phyloP scores from a whole-genome alignment of 1,284 basidiomycete genomes.

The Sporisorium exsertum region DNA sequence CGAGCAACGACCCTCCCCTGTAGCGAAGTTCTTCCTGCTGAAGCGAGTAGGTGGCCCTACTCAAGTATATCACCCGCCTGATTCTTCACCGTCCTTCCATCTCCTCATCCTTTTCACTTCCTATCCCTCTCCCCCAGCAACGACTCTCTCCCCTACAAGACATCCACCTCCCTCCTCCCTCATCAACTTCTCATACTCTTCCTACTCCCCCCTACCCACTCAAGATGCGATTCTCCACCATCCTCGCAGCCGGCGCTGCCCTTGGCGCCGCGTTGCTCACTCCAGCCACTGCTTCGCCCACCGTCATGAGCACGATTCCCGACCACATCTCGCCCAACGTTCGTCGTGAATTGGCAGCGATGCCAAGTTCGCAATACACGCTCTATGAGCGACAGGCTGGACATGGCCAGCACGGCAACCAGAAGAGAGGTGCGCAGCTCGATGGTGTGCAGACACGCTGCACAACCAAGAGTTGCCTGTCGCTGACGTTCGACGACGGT shows the following conservation, averaged over 20 bases:
- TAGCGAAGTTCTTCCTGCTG: background rate
- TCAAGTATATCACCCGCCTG: background rate
- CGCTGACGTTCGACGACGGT: constrained; percentile 62
- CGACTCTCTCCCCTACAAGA: background rate
- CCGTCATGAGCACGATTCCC: constrained; percentile 34
- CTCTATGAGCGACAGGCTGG: constrained; percentile 22
- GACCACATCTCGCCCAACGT: constrained; percentile 39
- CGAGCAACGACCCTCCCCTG: background rate
- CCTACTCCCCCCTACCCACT: background rate
- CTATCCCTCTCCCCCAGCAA: background rate
- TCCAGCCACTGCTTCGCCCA: constrained; percentile 27
- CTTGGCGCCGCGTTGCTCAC: constrained; percentile 19
- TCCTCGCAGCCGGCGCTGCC: constrained; percentile 29
- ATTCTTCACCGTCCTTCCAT: background rate
- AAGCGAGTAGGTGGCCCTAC: no score
- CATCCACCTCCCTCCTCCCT: background rate
- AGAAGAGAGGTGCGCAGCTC: constrained; percentile 33
- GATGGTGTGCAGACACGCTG: constrained; percentile 34
- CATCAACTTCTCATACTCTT: background rate
- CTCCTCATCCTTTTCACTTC: constrained; percentile 4
- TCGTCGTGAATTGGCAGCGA: constrained; percentile 22
- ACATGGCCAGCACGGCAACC: background rate
- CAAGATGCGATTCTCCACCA: constrained; percentile 37
- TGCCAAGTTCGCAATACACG: constrained; percentile 18
- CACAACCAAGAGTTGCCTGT: constrained; percentile 35